Conservation (phyloP, 768 basidiomycete species). For the Hypholoma fasciculare region DNA sequence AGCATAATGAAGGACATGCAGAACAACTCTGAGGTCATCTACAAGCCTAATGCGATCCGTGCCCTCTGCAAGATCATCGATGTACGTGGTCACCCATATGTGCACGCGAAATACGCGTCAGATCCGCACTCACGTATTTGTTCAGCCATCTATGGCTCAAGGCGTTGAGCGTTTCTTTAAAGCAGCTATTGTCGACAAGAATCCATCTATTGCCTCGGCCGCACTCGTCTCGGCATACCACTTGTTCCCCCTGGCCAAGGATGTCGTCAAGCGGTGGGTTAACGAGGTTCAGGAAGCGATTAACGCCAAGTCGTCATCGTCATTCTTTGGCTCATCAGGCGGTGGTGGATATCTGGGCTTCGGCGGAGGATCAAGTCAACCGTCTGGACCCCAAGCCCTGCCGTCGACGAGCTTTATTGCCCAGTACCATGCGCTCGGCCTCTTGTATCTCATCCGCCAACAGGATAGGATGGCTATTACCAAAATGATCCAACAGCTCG, state of each 20-base stretch:
- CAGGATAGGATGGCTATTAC: constrained; percentile 99
- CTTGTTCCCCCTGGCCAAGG: constrained; percentile 89
- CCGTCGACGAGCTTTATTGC: constrained; percentile 90
- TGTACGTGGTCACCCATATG: constrained; percentile 51
- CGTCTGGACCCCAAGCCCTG: constrained; percentile 70
- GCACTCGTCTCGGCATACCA: constrained; percentile 98
- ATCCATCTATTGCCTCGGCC: constrained; percentile 92
- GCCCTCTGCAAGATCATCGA: constrained; percentile 97
- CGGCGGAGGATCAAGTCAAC: constrained; percentile 50
- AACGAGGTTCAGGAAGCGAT: constrained; percentile 98
- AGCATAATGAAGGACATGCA: constrained; percentile 99
- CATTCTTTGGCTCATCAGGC: constrained; percentile 60
- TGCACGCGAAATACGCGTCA: background rate
- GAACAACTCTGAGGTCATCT: constrained; percentile 97
- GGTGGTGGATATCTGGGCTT: constrained; percentile 76
- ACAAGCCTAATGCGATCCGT: constrained; percentile 96
- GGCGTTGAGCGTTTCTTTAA: constrained; percentile 99
- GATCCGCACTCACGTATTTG: background rate
- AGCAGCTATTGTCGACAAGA: constrained; percentile 96
- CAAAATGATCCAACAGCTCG: constrained; percentile 98
- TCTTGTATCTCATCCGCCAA: constrained; percentile 92
- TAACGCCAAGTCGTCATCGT: constrained; percentile 77
- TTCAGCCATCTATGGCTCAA: constrained; percentile 97
- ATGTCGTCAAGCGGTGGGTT: constrained; percentile 98
- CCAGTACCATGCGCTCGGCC: constrained; percentile 95